Conservation (phyloP, 441 rosid genomes). For the Gossypium schwendimanii region DNA sequence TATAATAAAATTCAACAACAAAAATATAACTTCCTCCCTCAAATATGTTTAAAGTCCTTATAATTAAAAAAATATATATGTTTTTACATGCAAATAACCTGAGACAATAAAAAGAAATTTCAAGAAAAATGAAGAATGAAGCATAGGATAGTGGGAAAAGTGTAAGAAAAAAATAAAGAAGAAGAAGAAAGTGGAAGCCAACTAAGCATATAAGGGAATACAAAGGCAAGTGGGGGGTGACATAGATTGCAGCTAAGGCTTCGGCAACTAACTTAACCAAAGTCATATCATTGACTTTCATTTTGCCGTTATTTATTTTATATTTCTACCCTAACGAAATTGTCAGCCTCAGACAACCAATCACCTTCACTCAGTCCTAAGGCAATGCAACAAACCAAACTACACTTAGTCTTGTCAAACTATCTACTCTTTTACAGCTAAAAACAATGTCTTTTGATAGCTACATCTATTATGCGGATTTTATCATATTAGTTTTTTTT, state of each 20-base stretch:
- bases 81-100: neutral
- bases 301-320: neutral
- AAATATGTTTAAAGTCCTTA: too few species aligned
- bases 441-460: too few species aligned
- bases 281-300: slow-evolving; percentile 7
- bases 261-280: neutral
- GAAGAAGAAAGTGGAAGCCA: neutral
- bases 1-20: too few species aligned
- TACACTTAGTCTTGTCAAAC: neutral
- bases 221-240: neutral
- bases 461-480: too few species aligned
- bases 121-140: neutral
- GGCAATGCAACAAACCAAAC: neutral
- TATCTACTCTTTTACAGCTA: neutral
- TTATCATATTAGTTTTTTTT: too few species aligned
- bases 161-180: neutral
- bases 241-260: neutral
- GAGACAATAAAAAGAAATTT: neutral
- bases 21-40: too few species aligned
- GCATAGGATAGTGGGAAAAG: neutral
- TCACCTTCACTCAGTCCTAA: neutral
- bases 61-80: too few species aligned
- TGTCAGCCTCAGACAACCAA: slow-evolving; percentile 13
- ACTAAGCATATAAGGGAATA: neutral
- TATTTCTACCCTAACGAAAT: neutral